Conservation (phyloP, 1,284 basidiomycete genomes). For the Irpex sp. region DNA sequence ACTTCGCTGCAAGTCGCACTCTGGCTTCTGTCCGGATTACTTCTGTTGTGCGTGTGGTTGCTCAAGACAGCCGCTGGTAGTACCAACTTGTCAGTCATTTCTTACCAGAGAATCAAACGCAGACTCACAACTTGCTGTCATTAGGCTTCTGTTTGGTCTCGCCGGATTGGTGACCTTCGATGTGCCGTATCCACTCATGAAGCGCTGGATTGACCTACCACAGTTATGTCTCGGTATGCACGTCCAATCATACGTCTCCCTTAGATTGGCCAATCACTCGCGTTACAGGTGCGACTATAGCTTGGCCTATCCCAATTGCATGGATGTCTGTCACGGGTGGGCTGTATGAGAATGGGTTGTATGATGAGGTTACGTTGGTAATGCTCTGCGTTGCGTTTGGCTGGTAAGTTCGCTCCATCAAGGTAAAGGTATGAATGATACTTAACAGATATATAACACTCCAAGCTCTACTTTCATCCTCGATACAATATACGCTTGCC, state of each 20-base stretch:
- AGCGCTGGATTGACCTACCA: constrained; percentile 70
- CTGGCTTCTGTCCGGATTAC: not conserved
- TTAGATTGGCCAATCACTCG: no score
- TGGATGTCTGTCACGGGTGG: constrained; percentile 39
- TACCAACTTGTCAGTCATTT: not conserved
- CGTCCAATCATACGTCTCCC: no score
- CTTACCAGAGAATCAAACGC: no score
- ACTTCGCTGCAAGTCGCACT: not conserved
- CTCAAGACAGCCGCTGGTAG: not conserved
- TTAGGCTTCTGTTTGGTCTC: not conserved
- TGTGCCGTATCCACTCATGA: constrained; percentile 43
- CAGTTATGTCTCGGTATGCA: constrained; percentile 68
- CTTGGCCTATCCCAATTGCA: constrained; percentile 26
- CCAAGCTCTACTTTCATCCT: constrained; percentile 68
- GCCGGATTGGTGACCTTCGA: not conserved
- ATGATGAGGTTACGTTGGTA: not conserved
- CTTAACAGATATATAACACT: constrained; percentile 10
- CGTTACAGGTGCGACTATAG: not conserved
- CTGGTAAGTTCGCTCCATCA: not conserved
- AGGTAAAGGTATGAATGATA: no score
- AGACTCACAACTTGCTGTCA: not conserved
- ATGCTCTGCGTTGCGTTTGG: not conserved
- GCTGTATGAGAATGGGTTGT: not conserved
- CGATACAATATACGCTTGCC: constrained; percentile 61
- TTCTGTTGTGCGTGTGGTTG: not conserved